Conservation (phyloP, 495 filamentous ascomycete genomes). For the Pseudoneurospora amorphoporcata region DNA sequence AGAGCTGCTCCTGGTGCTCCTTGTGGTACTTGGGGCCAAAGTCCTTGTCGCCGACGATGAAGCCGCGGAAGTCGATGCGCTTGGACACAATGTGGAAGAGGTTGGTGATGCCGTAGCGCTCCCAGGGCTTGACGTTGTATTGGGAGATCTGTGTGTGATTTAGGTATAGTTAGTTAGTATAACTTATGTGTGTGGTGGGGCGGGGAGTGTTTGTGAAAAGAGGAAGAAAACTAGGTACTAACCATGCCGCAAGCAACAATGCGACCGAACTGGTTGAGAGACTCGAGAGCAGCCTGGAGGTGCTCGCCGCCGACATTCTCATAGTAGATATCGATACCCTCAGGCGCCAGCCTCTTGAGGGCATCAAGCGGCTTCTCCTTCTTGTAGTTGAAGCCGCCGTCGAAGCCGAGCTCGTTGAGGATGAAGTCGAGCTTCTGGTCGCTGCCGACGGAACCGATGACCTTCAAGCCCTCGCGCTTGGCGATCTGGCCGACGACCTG, state of each 20-base stretch:
- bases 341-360: constrained; percentile 60
- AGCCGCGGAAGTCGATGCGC: constrained; percentile 53
- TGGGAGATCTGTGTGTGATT: constrained; percentile 49
- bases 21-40: constrained; percentile 60
- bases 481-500: constrained; percentile 77
- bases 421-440: constrained; percentile 64
- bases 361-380: constrained; percentile 57
- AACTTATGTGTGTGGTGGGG: too few species aligned
- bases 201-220: not conserved
- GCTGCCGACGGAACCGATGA: constrained; percentile 59
- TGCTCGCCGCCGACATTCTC: constrained; percentile 92
- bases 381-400: constrained; percentile 64
- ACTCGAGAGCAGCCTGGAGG: constrained; percentile 62
- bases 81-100: constrained; percentile 40
- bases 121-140: constrained; percentile 54
- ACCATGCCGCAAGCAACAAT: constrained; percentile 50
- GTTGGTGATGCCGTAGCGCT: constrained; percentile 62
- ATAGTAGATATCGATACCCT: constrained; percentile 90
- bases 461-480: constrained; percentile 76
- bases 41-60: constrained; percentile 53
- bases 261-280: constrained; percentile 60
- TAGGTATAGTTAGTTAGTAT: constrained; percentile 22
- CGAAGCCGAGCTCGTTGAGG: constrained; percentile 53
- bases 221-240: constrained; percentile 12
- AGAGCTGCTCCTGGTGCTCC: constrained; percentile 74